Evolutionary conservation across 1,284 basidiomycete genomes (phyloP), one percentile per base, ranked within the genome.

Genomic region (Heterobasidion irregulare): DNA sequence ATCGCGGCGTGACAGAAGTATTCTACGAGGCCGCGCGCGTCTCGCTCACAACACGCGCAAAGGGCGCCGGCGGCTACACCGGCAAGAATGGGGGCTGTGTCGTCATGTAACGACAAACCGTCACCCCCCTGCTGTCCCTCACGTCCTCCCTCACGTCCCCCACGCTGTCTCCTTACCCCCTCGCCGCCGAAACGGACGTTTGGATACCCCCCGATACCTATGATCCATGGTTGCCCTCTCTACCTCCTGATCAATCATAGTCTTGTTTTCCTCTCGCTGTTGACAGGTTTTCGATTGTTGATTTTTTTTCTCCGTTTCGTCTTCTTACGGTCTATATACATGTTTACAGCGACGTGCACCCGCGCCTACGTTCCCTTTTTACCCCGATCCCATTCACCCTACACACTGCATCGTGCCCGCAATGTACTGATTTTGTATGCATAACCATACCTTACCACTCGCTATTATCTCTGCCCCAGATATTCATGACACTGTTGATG

Each of bases 1-100:
- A 97, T 65, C 82, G 95, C 47, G 95, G 95, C 4, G 94, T 98
- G 8, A 77, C 82, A 32, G 94, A 98, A 67, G 93, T 94, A 6
- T 94, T 98, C 65, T 81, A 89, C 61, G 93, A 95, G 68, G 89
- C 91, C 1, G 92, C 92, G 0, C 79, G 89, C 6, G 90, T 94
- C 5, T 89, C 92, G 8, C 70, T 95, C 49, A 82, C 80, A 54
- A 87, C 88, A 26, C 77, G 83, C 53, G 71, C 87, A 9, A 89
- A 85, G 66, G 85, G 87, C 6, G 71, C 82, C 19, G 76, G 78
- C 18, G 75, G 26, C 26, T 26, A 26, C 26, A 26, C 26, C 26
- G 75, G 54, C 70, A 68, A 65, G 73, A 51, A 65, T 47, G 59
- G 63, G n/a, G 61, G 65, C 12, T 70, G 70, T 55, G 54, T 79